These are phyloP conservation scores for Teunomyces kruisii DNA, from an alignment of 805 yeast species.

Conservation along the genomic window DNA sequence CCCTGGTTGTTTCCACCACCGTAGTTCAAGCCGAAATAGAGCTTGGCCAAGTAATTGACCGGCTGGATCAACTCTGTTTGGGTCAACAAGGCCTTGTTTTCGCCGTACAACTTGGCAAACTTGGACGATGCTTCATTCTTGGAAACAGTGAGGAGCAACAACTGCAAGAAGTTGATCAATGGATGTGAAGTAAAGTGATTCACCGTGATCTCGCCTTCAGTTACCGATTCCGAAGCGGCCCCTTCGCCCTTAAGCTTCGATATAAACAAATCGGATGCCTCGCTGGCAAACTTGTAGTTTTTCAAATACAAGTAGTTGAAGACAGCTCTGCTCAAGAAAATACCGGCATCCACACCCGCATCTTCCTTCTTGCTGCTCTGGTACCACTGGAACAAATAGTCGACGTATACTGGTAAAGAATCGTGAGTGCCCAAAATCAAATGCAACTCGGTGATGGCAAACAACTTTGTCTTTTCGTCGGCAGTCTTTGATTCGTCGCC, in stretches of 20 bases:
- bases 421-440: slow-evolving; percentile 65
- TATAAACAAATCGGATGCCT: slow-evolving; percentile 26
- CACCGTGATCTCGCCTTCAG: slow-evolving; percentile 27
- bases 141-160: slow-evolving; percentile 59
- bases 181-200: slow-evolving; percentile 40
- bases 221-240: slow-evolving; percentile 9
- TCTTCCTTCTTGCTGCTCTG: slow-evolving; percentile 17
- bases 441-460: slow-evolving; percentile 71
- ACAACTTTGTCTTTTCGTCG: slow-evolving; percentile 38
- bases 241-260: slow-evolving; percentile 10
- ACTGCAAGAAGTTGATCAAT: slow-evolving; percentile 66
- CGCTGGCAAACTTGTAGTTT: slow-evolving; percentile 60
- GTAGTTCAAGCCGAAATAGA: slow-evolving; percentile 56
- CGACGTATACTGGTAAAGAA: slow-evolving; percentile 39
- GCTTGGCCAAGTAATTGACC: slow-evolving; percentile 57
- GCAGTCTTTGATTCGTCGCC: slow-evolving; percentile 13
- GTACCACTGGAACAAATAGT: slow-evolving; percentile 48
- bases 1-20: slow-evolving; percentile 42
- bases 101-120: slow-evolving; percentile 51
- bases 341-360: slow-evolving; percentile 33
- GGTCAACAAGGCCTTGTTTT: slow-evolving; percentile 43
- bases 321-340: slow-evolving; percentile 55
- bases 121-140: slow-evolving; percentile 35
- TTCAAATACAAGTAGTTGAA: slow-evolving; percentile 70
- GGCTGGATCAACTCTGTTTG: slow-evolving; percentile 42